These are phyloP conservation scores for Neocucurbitaria cava DNA, from an alignment of 2,329 filamentous ascomycete species.

Conservation along the genomic window DNA sequence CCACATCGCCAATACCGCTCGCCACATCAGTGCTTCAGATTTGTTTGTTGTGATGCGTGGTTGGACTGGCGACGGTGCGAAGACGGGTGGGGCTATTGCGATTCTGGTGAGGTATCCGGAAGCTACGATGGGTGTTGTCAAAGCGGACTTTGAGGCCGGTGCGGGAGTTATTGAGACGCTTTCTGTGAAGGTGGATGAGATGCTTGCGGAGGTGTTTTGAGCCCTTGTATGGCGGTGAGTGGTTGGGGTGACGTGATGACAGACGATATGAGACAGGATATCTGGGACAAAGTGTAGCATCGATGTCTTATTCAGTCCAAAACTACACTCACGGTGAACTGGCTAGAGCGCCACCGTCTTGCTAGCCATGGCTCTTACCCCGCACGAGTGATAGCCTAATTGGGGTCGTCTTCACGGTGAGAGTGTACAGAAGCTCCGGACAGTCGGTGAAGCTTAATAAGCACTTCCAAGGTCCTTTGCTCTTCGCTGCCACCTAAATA, in stretches of 20 bases:
- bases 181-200: background rate
- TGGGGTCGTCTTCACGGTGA: background rate
- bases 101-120: conserved; percentile 1
- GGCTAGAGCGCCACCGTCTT: no score
- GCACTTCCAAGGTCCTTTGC: background rate
- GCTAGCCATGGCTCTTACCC: no score
- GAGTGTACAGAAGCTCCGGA: background rate
- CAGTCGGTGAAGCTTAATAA: background rate
- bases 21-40: background rate
- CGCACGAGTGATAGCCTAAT: no score
- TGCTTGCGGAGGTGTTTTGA: background rate
- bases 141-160: background rate
- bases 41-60: conserved; percentile 1
- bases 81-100: background rate
- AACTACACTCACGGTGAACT: no score
- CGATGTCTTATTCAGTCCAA: no score
- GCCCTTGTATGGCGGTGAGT: no score
- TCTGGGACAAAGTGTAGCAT: background rate
- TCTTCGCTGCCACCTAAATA: background rate
- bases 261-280: no score
- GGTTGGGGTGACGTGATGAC: no score
- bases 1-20: background rate
- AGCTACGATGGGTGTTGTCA: conserved; percentile 4
- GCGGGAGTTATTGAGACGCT: background rate
- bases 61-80: conserved; percentile 1